These are phyloP conservation scores for Ceratocystis albifundus DNA, from an alignment of 2,329 filamentous ascomycete species.

Conservation along the genomic window DNA sequence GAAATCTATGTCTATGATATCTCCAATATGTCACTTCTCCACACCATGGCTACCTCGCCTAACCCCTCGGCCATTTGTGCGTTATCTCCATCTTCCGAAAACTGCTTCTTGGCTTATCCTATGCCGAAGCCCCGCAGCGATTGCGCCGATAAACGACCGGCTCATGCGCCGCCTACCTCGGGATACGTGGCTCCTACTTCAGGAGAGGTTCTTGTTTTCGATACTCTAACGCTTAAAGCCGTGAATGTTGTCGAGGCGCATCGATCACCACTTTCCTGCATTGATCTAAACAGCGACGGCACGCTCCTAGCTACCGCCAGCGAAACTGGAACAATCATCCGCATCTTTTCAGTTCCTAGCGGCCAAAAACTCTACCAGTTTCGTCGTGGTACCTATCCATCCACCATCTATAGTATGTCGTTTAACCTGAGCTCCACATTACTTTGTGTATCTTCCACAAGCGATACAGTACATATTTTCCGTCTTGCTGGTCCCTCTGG, in stretches of 20 bases:
- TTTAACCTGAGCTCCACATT: conserved; percentile 92
- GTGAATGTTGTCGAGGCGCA: conserved; percentile 95
- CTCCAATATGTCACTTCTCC: conserved; percentile 90
- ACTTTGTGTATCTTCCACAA: conserved; percentile 88
- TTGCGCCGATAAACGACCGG: conserved; percentile 47
- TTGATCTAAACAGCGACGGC: conserved; percentile 85
- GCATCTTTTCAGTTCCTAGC: conserved; percentile 83
- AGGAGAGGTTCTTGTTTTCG: conserved; percentile 86
- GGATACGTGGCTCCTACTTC: conserved; percentile 73
- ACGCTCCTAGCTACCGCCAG: conserved; percentile 87
- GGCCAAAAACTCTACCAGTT: conserved; percentile 95
- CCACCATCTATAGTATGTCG: conserved; percentile 95
- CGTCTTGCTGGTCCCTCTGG: conserved; percentile 50
- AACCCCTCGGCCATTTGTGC: conserved; percentile 88
- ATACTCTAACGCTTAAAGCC: conserved; percentile 77
- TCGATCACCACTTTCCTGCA: conserved; percentile 77
- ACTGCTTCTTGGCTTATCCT: conserved; percentile 91
- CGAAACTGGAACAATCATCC: conserved; percentile 93
- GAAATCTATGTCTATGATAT: conserved; percentile 98
- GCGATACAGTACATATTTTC: conserved; percentile 95
- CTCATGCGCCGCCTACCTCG: conserved; percentile 63
- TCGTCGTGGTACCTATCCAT: conserved; percentile 85
- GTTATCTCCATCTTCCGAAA: conserved; percentile 84
- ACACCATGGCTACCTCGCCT: conserved; percentile 85
- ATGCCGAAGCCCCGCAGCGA: conserved; percentile 62